phyloP scores from a whole-genome alignment of 2,329 filamentous ascomycete genomes.

The Leptographium procerum region DNA sequence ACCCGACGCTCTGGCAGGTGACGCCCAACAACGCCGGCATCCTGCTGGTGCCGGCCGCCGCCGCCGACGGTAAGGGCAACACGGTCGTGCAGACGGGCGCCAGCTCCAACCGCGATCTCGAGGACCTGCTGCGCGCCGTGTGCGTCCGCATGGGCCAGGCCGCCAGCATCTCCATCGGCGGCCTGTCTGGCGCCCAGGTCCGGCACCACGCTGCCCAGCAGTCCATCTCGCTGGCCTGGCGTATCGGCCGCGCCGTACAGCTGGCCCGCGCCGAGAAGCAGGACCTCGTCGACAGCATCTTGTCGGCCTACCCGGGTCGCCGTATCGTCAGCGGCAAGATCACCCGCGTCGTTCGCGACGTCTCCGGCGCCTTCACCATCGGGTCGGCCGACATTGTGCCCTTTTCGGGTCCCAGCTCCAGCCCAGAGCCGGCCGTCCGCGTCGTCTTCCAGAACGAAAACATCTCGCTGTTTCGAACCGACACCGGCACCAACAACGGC shows the following conservation, averaged over 20 bases:
- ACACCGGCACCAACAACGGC: too few species aligned
- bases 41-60: neutral
- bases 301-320: neutral
- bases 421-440: neutral
- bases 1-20: constrained; percentile 43
- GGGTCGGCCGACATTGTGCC: neutral
- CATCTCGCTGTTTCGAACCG: neutral
- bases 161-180: neutral
- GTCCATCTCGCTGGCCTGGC: neutral
- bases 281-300: neutral
- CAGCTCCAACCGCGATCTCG: neutral
- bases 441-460: neutral
- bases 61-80: neutral
- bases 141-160: neutral
- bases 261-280: neutral
- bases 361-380: neutral
- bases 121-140: neutral
- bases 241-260: neutral
- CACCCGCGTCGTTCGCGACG: neutral
- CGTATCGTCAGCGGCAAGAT: neutral
- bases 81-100: neutral
- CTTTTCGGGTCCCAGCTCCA: neutral
- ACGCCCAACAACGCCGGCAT: neutral
- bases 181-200: neutral
- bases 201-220: neutral